phyloP scores from a whole-genome alignment of 371 early-diverging fungal genomes.

The Zychaea mexicana region DNA sequence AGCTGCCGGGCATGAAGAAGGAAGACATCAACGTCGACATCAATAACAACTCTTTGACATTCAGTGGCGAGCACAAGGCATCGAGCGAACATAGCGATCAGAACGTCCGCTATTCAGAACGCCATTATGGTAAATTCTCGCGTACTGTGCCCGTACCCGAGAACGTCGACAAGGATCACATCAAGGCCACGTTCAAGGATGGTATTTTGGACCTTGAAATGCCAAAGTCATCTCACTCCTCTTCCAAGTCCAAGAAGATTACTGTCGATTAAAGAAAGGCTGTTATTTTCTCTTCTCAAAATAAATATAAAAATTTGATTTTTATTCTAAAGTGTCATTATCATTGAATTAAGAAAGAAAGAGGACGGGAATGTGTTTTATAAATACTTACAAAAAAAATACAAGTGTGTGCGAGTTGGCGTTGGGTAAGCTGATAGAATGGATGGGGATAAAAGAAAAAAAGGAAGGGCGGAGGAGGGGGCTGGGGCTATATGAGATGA shows the following conservation, averaged over 20 bases:
- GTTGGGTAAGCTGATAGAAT: too few relatives aligned
- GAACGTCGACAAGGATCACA: conserved; percentile 43
- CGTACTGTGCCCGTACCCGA: conserved; percentile 58
- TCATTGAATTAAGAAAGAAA: not conserved
- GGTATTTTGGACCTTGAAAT: conserved; percentile 58
- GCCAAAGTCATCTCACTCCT: conserved; percentile 39
- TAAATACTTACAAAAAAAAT: too few relatives aligned
- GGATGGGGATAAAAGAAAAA: too few relatives aligned
- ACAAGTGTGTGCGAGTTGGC: too few relatives aligned
- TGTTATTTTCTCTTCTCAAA: not conserved
- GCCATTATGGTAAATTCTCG: conserved; percentile 51
- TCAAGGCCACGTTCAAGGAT: conserved; percentile 55
- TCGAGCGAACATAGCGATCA: conserved; percentile 5
- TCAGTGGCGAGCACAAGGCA: conserved; percentile 21
- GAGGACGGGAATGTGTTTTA: too few relatives aligned
- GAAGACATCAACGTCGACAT: conserved; percentile 32
- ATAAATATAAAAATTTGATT: not conserved
- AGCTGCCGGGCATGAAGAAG: conserved; percentile 32
- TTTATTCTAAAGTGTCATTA: not conserved
- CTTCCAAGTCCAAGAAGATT: conserved; percentile 10
- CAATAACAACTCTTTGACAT: conserved; percentile 12
- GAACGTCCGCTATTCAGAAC: conserved; percentile 47
- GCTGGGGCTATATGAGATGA: not conserved
- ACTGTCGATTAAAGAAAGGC: conserved; percentile 7
- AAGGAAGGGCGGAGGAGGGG: not conserved